Base-by-base conservation (phyloP, 768 basidiomycete species). In the Tephrocybe sp. region DNA sequence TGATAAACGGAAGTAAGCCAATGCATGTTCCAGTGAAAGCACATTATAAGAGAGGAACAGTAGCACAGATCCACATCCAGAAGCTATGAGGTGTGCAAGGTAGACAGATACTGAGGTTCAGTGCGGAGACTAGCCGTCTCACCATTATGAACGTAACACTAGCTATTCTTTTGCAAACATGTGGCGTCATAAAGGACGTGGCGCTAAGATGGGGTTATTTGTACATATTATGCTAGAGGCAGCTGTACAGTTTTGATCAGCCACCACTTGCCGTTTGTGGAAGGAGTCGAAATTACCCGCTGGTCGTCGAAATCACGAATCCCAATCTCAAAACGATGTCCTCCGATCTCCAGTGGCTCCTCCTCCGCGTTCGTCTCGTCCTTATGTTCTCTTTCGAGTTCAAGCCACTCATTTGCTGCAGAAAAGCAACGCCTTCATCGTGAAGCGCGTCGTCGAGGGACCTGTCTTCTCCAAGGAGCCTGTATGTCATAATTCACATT, bases 321-420 rank as follows among this genome's bases (percentile, higher is more conserved):
- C 35, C 35, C 13, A 14, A 36, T 12, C 35, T 17, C 35, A 14
- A 36, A 36, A 36, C 72, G 67, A 92, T 92, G 90, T 91, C 90
- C 64, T 66, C 74, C 76, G 92, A 95, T 70, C 89, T 96, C 71
- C 82, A 94, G 76, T 96, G 93, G 93, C 85, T 93, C 68, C 86
- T 96, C 55, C 72, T 91, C 68, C 89, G 89, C 66, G 89, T 91
- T 65, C 65, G 87, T 83, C 39, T 46, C 9, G 31, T 34, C 3
- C 19, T n/a, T 43, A 19, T 6, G 11, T 35, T 13, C 34, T 8
- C 38, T 52, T 5, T 19, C 32, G 7, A 12, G 7, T 36, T 5
- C 12, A 22, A 19, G 20, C 35, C 5, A n/a, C 53, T 50, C 33
- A 53, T 44, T 22, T 48, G 49, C 54, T 53, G 11, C 66, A 94